Percentiles rank a stretch among this genome's conserved stretches.
Conservation (phyloP, 140 eudicot genomes). For the Bidens hawaiensis region DNA sequence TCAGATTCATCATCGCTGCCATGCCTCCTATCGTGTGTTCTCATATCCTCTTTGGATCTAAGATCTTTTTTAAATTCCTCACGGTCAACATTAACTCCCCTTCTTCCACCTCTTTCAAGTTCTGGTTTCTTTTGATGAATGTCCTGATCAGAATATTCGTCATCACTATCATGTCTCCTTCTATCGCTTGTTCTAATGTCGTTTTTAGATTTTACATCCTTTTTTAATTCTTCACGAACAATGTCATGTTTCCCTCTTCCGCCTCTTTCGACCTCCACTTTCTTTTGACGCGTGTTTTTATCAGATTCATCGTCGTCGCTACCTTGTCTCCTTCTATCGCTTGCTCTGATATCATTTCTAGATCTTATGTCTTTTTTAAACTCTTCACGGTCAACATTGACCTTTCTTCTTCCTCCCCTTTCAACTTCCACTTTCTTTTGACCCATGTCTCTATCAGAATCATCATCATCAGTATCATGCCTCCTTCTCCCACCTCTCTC, state of each 20-base stretch:
- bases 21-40: conserved; percentile 13
- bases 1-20: conserved; percentile 26
- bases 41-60: conserved; percentile 4
- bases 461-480: conserved; percentile 24
- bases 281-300: conserved; percentile 9
- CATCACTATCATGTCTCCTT: conserved; percentile 24
- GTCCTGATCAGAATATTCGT: conserved; percentile 19
- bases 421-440: conserved; percentile 18
- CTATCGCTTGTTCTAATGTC: conserved; percentile 9
- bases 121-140: conserved; percentile 7
- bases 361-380: conserved; percentile 8
- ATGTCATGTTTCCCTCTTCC: conserved; percentile 30
- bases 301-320: conserved; percentile 30
- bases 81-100: conserved; percentile 15
- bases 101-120: conserved; percentile 28
- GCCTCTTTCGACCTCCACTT: conserved; percentile 17
- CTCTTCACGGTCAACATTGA: conserved; percentile 24
- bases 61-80: conserved; percentile 1
- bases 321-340: conserved; percentile 20
- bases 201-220: conserved; percentile 6
- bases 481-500: conserved; percentile 14
- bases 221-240: conserved; percentile 10
- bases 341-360: not conserved
- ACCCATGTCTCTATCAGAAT: conserved; percentile 15
- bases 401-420: conserved; percentile 24